Conservation (phyloP, 2,329 filamentous ascomycete genomes). For the Fusarium citri region DNA sequence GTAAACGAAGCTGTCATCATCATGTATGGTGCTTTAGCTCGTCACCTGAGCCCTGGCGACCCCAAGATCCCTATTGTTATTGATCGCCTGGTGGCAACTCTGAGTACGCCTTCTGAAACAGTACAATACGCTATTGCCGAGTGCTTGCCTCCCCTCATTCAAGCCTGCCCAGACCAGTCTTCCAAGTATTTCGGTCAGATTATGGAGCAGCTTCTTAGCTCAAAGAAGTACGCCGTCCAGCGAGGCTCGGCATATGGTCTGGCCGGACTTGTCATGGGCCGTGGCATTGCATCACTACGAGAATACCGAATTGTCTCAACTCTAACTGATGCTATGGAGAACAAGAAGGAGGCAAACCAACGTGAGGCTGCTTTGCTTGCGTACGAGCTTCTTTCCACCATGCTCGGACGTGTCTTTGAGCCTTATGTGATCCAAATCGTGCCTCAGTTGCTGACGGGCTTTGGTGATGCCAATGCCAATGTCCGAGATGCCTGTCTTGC, state of each 20-base stretch:
- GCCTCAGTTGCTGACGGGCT: constrained; percentile 87
- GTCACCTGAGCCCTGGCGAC: constrained; percentile 88
- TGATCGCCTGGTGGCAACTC: constrained; percentile 83
- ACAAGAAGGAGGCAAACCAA: constrained; percentile 92
- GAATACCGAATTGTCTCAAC: constrained; percentile 89
- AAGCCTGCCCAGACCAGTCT: constrained; percentile 80
- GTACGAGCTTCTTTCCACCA: constrained; percentile 87
- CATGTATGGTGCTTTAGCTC: constrained; percentile 92
- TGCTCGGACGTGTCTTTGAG: constrained; percentile 91
- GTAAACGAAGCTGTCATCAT: constrained; percentile 98
- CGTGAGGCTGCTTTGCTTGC: constrained; percentile 89
- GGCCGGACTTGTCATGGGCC: constrained; percentile 89
- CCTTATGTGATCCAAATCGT: constrained; percentile 97
- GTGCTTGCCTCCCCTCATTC: constrained; percentile 91
- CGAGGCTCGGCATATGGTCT: constrained; percentile 95
- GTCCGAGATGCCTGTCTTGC: constrained; percentile 94
- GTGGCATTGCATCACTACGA: constrained; percentile 82
- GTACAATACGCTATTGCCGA: constrained; percentile 97
- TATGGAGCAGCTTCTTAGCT: constrained; percentile 82
- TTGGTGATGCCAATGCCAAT: constrained; percentile 88
- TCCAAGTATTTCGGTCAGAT: constrained; percentile 84
- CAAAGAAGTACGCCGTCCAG: constrained; percentile 92
- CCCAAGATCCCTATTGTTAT: constrained; percentile 88
- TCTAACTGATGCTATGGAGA: constrained; percentile 85
- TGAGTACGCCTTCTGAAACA: constrained; percentile 94